Evolutionary conservation across 1,284 basidiomycete genomes (phyloP).

Genomic region (Earliella scabrosa): DNA sequence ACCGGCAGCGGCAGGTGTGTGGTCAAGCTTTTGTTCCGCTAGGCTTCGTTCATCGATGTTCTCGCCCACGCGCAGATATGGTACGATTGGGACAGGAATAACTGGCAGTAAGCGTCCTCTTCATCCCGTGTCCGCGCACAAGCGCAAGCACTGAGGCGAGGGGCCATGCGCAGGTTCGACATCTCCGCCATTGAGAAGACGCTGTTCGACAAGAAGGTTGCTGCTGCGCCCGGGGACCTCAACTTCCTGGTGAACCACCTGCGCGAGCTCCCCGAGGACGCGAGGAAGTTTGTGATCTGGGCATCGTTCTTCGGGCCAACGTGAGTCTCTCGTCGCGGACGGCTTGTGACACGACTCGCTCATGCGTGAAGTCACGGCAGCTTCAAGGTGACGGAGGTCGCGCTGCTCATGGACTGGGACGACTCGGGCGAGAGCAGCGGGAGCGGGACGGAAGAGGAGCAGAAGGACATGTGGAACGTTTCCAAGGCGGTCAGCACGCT

Average conservation of each 20-base stretch:
- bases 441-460: conserved; percentile 56
- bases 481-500: conserved; percentile 53
- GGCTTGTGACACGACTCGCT: conserved; percentile 5
- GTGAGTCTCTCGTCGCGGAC: conserved; percentile 40
- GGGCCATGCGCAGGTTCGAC: conserved; percentile 63
- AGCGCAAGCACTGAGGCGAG: no score
- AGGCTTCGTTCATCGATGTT: no score
- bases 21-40: background rate
- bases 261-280: conserved; percentile 64
- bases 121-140: no score
- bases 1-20: conserved; percentile 56
- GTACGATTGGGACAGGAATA: conserved; percentile 63
- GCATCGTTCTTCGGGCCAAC: conserved; percentile 73
- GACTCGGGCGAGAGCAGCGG: conserved; percentile 51
- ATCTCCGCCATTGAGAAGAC: conserved; percentile 57
- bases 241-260: conserved; percentile 64
- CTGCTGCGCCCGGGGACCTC: conserved; percentile 61
- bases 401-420: conserved; percentile 73
- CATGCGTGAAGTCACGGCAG: conserved; percentile 35
- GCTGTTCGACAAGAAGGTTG: conserved; percentile 50
- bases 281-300: conserved; percentile 67
- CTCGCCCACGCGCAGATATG: conserved; percentile 55
- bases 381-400: conserved; percentile 72
- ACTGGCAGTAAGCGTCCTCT: conserved; percentile 69
- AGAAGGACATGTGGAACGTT: conserved; percentile 55